phyloP scores from a whole-genome alignment of 371 early-diverging fungal species.

The Rhizopus delemar region DNA sequence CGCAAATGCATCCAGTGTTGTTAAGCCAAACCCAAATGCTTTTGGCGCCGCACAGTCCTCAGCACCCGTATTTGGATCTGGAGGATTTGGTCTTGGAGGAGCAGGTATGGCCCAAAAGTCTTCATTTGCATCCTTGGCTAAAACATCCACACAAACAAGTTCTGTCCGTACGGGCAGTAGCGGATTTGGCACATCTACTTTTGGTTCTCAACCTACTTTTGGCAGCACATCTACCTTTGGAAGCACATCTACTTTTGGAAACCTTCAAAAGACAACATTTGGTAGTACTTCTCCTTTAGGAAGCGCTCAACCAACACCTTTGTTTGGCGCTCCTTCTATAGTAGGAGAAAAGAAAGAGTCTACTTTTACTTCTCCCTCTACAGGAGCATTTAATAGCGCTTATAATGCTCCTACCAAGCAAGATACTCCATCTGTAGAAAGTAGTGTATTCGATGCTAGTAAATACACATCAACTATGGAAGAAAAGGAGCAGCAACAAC shows the following conservation, averaged over 20 bases:
- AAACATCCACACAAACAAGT: not conserved
- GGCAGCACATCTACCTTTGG: slow-evolving; percentile 19
- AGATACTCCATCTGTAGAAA: too few relatives aligned
- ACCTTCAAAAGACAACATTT: not conserved
- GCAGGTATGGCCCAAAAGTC: slow-evolving; percentile 4
- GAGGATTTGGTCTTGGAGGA: slow-evolving; percentile 7
- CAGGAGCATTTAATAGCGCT: too few relatives aligned
- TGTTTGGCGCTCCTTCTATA: not conserved
- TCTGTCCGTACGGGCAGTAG: too few relatives aligned
- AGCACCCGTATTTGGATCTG: slow-evolving; percentile 22
- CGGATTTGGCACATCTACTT: too few relatives aligned
- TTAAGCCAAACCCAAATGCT: slow-evolving; percentile 3
- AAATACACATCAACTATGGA: too few relatives aligned
- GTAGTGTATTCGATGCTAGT: too few relatives aligned
- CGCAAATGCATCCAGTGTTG: not conserved
- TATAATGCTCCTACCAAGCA: too few relatives aligned
- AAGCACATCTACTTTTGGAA: not conserved
- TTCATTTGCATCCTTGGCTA: slow-evolving; percentile 9
- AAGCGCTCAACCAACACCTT: not conserved
- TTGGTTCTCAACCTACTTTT: slow-evolving; percentile 15
- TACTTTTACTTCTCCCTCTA: too few relatives aligned
- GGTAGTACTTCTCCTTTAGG: not conserved
- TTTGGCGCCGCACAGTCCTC: slow-evolving; percentile 7
- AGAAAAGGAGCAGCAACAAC: too few relatives aligned
- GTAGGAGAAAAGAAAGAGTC: not conserved